These are phyloP conservation scores for Tolypocladium album DNA, from an alignment of 2,329 filamentous ascomycete species.

Conservation along the genomic window DNA sequence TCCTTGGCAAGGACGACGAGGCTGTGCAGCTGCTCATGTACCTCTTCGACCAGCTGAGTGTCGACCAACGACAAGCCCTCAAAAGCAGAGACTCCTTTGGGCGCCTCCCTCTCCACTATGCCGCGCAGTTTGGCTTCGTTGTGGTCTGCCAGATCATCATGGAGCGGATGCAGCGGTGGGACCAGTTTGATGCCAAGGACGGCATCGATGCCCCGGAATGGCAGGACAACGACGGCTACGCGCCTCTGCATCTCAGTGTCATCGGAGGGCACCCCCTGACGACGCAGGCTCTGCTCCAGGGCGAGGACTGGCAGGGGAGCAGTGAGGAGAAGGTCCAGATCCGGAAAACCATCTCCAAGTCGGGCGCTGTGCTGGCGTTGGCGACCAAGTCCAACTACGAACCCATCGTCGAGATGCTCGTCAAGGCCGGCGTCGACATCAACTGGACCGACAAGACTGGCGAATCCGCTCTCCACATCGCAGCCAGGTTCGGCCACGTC, in stretches of 20 bases:
- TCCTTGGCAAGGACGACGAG: constrained; percentile 59
- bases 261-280: constrained; percentile 84
- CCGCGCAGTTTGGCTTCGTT: constrained; percentile 88
- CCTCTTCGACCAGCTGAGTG: constrained; percentile 56
- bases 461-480: constrained; percentile 85
- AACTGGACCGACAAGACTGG: constrained; percentile 87
- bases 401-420: constrained; percentile 74
- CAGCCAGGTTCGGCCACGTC: constrained; percentile 76
- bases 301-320: constrained; percentile 64
- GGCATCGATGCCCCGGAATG: constrained; percentile 81
- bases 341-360: constrained; percentile 64
- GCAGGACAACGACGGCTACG: constrained; percentile 88
- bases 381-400: constrained; percentile 83
- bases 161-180: constrained; percentile 81
- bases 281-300: constrained; percentile 68
- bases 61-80: constrained; percentile 57
- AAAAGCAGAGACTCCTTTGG: constrained; percentile 66
- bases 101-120: constrained; percentile 81
- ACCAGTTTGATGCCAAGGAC: constrained; percentile 69
- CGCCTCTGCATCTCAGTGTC: constrained; percentile 84
- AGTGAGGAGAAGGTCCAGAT: constrained; percentile 51
- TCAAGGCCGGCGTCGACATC: constrained; percentile 82
- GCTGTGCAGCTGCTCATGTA: constrained; percentile 57
- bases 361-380: constrained; percentile 76
- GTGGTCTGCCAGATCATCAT: constrained; percentile 84